Percentiles rank a stretch among this genome's conserved stretches.
These are phyloP conservation scores for Trichoderma simmonsii DNA, from an alignment of 2,329 filamentous ascomycete genomes.

Conservation along the genomic window DNA sequence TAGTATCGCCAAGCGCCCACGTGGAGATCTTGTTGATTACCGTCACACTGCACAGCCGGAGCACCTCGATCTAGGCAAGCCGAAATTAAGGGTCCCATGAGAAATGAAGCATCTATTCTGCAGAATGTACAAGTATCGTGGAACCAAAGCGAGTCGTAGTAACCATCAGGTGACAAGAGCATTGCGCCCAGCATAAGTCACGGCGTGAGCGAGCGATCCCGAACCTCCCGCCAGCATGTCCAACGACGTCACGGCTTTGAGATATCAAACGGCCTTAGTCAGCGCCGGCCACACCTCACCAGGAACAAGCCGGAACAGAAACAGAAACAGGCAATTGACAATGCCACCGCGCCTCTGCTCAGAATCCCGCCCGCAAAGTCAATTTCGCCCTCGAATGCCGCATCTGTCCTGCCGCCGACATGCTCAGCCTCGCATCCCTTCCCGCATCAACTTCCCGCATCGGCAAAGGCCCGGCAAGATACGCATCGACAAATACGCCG, in stretches of 20 bases:
- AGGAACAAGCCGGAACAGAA: not conserved
- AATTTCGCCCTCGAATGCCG: not conserved
- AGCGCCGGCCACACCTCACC: not conserved
- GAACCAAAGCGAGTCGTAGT: not conserved
- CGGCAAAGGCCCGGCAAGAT: not conserved
- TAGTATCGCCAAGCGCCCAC: not conserved
- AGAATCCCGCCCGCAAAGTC: not conserved
- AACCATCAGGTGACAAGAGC: not conserved
- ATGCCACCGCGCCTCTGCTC: not conserved
- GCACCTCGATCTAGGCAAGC: not conserved
- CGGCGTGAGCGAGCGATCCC: conserved; percentile 10
- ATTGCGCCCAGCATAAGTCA: not conserved
- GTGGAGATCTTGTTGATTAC: not conserved
- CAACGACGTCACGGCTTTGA: not conserved
- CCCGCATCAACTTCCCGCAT: not conserved
- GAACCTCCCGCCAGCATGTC: not conserved
- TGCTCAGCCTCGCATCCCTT: conserved; percentile 5
- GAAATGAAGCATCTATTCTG: not conserved
- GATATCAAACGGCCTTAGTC: not conserved
- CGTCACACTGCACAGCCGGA: not conserved
- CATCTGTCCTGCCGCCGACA: not conserved
- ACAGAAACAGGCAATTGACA: not conserved
- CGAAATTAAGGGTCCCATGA: not conserved
- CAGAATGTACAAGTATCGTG: not conserved
- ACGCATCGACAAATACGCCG: not conserved